Evolutionary conservation across 2,329 filamentous ascomycete genomes (phyloP).

Genomic region (Colletotrichum camelliae): DNA sequence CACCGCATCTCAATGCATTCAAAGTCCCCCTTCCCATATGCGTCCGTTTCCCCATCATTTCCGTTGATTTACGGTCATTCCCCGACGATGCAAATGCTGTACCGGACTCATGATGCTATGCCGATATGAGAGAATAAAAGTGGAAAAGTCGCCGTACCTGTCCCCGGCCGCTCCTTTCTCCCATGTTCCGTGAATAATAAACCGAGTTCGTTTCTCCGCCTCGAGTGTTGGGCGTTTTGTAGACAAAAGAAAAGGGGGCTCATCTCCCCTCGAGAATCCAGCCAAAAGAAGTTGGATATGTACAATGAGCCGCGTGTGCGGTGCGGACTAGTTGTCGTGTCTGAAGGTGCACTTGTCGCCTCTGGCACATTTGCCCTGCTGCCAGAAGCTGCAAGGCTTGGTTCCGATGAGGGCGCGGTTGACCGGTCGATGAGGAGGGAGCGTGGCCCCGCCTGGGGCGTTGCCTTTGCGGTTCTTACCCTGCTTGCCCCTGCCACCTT

Average conservation of each 20-base stretch:
- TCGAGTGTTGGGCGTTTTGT: not conserved
- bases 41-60: not conserved
- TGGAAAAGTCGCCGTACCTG: not conserved
- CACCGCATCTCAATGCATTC: not conserved
- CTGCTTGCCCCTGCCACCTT: slow-evolving; percentile 36
- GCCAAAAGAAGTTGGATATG: not conserved
- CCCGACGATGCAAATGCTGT: slow-evolving; percentile 13
- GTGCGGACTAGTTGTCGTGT: slow-evolving; percentile 52
- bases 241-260: not conserved
- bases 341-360: slow-evolving; percentile 78
- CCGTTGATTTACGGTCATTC: not conserved
- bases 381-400: slow-evolving; percentile 73
- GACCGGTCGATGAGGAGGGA: slow-evolving; percentile 46
- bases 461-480: slow-evolving; percentile 43
- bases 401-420: slow-evolving; percentile 68
- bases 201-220: not conserved
- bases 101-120: slow-evolving; percentile 12
- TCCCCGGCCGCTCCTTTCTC: not conserved
- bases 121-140: not conserved
- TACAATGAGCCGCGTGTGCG: not conserved
- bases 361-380: slow-evolving; percentile 74
- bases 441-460: slow-evolving; percentile 29
- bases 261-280: not conserved
- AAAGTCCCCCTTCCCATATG: not conserved
- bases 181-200: not conserved